Evolutionary conservation across 345 rosid genomes (phyloP), one percentile per base, ranked within the genome.

Genomic region (Linum tenue): DNA sequence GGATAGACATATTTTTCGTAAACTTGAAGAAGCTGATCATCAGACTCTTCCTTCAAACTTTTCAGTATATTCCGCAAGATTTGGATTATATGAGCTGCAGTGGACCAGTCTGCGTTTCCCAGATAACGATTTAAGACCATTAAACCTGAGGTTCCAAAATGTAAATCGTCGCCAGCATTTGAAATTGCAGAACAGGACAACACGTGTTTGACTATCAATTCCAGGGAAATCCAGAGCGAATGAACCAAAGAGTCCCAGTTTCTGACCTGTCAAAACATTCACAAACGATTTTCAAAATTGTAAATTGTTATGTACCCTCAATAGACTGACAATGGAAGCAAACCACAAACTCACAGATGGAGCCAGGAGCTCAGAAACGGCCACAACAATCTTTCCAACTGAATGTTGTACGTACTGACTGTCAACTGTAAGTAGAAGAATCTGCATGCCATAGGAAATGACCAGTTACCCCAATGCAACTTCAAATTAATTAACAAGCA

Each of bases 31-130:
- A 78, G 84, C 53, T 78, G 72, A 64, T 79, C 80, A 62, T 77
- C 82, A 67, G 57, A 67, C 68, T 84, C 82, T 69, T 78, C 82
- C 78, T 81, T 82, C 81, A 86, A 80, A 58, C 75, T 75, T 70
- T 87, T 89, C 73, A 85, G 75, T 66, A 81, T 73, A 74, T 75
- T 72, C 56, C 92, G 82, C 57, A 87, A 75, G 41, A 73, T 83
- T 74, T 72, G 80, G 71, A 84, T 37, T 38, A 81, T 69, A 64
- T 64, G 84, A 66, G 88, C 83, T 73, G 84, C 82, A 0, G 77
- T 72, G 63, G 75, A 76, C 90, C 89, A 84, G 73, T 75, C 72
- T 71, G 83, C 78, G 76, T 74, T 72, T 76, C 75, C 70, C 76
- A 88, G 66, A 71, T 69, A 67, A 65, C 77, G 59, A 69, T 75